phyloP scores from a whole-genome alignment of 139 green algal genomes.

The Pleodorina starrii region DNA sequence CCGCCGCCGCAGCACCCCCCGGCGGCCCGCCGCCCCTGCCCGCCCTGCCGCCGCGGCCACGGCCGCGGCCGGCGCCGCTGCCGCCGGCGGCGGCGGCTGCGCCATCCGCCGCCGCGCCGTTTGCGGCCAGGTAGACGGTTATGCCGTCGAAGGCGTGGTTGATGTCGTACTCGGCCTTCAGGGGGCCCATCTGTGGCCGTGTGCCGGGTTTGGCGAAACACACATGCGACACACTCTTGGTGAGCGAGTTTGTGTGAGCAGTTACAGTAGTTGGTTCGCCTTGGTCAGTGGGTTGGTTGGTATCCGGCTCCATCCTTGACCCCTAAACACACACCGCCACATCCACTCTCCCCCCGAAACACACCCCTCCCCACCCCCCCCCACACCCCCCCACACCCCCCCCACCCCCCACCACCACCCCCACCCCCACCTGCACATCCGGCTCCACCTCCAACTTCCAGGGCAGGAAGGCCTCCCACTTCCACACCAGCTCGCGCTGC shows the following conservation, averaged over 20 bases:
- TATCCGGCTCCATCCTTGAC: too few species aligned
- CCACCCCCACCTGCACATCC: neutral
- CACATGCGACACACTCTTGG: too few species aligned
- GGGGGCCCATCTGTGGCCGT: neutral
- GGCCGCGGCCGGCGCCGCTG: neutral
- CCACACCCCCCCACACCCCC: too few species aligned
- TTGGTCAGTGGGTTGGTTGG: too few species aligned
- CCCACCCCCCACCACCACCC: too few species aligned
- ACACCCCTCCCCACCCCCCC: too few species aligned
- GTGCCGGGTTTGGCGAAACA: too few species aligned
- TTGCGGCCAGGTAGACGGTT: neutral
- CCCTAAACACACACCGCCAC: too few species aligned
- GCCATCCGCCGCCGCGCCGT: neutral
- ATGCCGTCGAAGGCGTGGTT: conserved; percentile 31
- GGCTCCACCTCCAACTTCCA: neutral
- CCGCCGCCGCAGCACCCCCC: neutral
- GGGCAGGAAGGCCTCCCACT: conserved; percentile 14
- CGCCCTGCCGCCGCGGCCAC: neutral
- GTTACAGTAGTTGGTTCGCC: too few species aligned
- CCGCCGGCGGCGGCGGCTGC: neutral
- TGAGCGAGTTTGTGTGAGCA: too few species aligned
- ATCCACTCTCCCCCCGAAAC: too few species aligned
- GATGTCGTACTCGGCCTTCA: neutral
- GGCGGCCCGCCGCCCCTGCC: neutral
- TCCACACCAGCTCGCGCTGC: neutral